Evolutionary conservation across 441 rosid species (phyloP), one percentile per base, ranked within the genome.

Genomic region (Mallotus japonicus): DNA sequence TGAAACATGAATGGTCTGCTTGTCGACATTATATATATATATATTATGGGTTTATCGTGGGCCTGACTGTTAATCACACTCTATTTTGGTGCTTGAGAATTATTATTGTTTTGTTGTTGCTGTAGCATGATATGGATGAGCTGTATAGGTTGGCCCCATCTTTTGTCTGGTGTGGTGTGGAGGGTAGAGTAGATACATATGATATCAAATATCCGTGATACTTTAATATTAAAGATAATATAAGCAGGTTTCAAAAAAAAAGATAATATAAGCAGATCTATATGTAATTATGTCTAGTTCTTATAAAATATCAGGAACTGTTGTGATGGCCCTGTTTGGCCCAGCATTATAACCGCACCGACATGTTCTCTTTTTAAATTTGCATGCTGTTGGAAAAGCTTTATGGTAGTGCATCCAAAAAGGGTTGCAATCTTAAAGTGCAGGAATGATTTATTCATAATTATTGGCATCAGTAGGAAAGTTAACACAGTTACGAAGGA

Each of bases 81-180:
- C 22, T 44, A n/a, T 58, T 61, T 60, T 17, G 57, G 46, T 59
- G 59, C 19, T 61, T 7, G 40, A 37, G 40, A 2, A 59, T 69
- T 15, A 60, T 56, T 50, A 15, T 46, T 37, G 62, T 1, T 69
- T 62, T 6, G 32, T 62, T 22, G 51, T 42, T 19, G 57, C 66
- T 56, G 10, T 37, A 10, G 12, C 6, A 42, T 40, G 19, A 68
- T 68, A 24, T 51, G 54, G 65, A 10, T 14, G 37, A 34, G 69
- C 24, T 44, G 69, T 69, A 44, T 46, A 10, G 17, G 58, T 56
- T 20, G 78, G 65, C 42, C 53, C 74, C 74, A 28, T 42, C 40
- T 57, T 32, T 51, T 70, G 74, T 62, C 65, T 69, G 69, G 64
- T 55, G 69, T 62, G 73, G 20, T 2, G 32, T 28, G 32, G 32